A percentile compares a stretch with the other conserved stretches of the same genome.
Conservation (phyloP, 768 basidiomycete genomes). For the Agaricus blazei region DNA sequence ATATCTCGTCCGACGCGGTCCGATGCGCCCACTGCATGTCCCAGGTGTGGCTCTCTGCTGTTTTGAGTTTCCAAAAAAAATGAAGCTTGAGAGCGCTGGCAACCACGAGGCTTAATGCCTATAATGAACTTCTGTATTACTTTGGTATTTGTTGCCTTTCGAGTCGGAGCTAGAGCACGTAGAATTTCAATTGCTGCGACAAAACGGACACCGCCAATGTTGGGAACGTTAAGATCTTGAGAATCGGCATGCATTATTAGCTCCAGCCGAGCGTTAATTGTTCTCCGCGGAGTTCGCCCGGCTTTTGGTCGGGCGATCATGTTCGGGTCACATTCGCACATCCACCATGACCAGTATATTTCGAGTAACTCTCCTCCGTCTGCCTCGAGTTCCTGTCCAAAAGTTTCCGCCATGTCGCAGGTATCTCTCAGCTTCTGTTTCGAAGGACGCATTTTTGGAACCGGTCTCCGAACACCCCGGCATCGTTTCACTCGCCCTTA, state of each 20-base stretch:
- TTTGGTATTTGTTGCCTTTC: not conserved
- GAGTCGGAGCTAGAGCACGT: not conserved
- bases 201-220: constrained; percentile 1
- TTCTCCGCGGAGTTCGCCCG: constrained; percentile 1
- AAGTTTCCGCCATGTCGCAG: not conserved
- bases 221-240: not conserved
- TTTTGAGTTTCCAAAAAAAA: not conserved
- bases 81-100: not conserved
- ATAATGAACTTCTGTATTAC: not conserved
- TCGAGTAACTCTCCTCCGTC: not conserved
- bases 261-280: constrained; percentile 2
- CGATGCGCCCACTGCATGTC: constrained; percentile 3
- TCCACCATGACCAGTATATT: constrained; percentile 7
- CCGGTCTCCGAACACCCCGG: constrained; percentile 52
- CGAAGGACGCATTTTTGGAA: constrained; percentile 44
- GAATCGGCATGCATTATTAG: not conserved
- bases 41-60: not conserved
- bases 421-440: not conserved
- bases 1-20: constrained; percentile 8
- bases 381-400: not conserved
- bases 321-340: not conserved
- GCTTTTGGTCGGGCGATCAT: not conserved
- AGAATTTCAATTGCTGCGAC: not conserved
- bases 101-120: constrained; percentile 2
- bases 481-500: constrained; percentile 69